Percentiles rank a stretch among this genome's conserved stretches.
These are phyloP conservation scores for Platanus orientalis DNA, from an alignment of 164 flowering plant species.

Conservation along the genomic window DNA sequence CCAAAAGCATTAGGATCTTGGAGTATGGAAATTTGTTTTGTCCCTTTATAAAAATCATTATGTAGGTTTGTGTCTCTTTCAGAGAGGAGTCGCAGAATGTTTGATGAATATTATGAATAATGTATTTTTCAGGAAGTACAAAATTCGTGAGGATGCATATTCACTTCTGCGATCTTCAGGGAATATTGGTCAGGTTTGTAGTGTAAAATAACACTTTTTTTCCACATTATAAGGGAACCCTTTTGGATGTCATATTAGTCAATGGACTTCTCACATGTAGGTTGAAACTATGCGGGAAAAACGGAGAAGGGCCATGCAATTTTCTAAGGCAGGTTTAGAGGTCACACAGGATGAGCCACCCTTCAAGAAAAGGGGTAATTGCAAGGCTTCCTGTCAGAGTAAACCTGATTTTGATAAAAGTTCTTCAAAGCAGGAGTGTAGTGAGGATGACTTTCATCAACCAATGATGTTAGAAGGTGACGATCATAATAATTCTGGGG, in stretches of 20 bases:
- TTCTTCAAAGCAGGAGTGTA: slow-evolving; percentile 7
- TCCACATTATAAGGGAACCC: background rate
- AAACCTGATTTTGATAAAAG: slow-evolving; percentile 21
- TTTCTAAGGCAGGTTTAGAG: slow-evolving; percentile 65
- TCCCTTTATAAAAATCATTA: background rate
- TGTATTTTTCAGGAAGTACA: slow-evolving; percentile 52
- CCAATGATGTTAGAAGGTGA: slow-evolving; percentile 13
- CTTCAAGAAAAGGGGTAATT: slow-evolving; percentile 22
- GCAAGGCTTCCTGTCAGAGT: slow-evolving; percentile 17
- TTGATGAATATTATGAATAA: background rate
- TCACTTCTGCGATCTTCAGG: slow-evolving; percentile 56
- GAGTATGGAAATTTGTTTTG: slow-evolving; percentile 44
- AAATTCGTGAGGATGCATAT: slow-evolving; percentile 53
- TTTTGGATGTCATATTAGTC: background rate
- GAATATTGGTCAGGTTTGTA: slow-evolving; percentile 72
- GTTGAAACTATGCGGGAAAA: slow-evolving; percentile 66
- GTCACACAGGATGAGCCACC: slow-evolving; percentile 34
- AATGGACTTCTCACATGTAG: slow-evolving; percentile 26
- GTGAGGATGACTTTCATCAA: slow-evolving; percentile 5
- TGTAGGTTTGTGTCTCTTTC: background rate
- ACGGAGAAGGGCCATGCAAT: slow-evolving; percentile 52
- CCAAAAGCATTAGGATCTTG: slow-evolving; percentile 49
- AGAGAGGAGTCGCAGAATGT: background rate
- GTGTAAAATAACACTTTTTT: background rate
- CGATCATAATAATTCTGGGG: slow-evolving; percentile 4